Percentiles rank a stretch among this genome's conserved stretches.
Evolutionary conservation across 768 basidiomycete genomes (phyloP).

Genomic region (Lentinula sp.): DNA sequence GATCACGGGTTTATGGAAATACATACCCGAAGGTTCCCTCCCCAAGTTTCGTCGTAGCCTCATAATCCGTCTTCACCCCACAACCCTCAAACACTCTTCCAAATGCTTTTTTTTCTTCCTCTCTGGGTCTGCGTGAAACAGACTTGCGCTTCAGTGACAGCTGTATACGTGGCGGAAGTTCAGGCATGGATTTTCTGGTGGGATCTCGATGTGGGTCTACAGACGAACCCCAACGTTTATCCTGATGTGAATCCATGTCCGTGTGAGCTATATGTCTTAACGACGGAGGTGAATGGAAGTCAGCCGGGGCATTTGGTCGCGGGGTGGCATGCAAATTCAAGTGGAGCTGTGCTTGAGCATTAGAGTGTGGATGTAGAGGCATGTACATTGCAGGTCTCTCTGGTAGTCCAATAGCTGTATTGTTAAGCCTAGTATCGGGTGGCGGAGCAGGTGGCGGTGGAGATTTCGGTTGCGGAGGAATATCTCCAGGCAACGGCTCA

Average conservation of each 20-base stretch:
- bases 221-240: background rate
- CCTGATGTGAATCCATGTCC: constrained; percentile 1
- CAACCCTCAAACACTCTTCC: constrained; percentile 65
- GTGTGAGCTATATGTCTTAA: constrained; percentile 10
- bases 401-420: constrained; percentile 12
- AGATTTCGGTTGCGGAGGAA: constrained; percentile 18
- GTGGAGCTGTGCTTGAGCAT: background rate
- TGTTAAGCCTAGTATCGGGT: constrained; percentile 19
- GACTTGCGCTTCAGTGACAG: background rate
- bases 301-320: constrained; percentile 37
- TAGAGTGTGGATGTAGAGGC: constrained; percentile 13
- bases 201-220: background rate
- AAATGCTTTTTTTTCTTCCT: constrained; percentile 65
- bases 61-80: constrained; percentile 71
- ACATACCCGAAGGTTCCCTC: constrained; percentile 96
- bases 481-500: background rate
- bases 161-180: constrained; percentile 4
- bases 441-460: constrained; percentile 31
- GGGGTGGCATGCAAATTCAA: constrained; percentile 7
- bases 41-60: constrained; percentile 80
- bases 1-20: background rate
- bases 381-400: constrained; percentile 12
- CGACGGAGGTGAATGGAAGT: constrained; percentile 38
- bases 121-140: constrained; percentile 38
- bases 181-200: background rate